Evolutionary conservation across 345 rosid species (phyloP).

Genomic region (Dipteronia dyeriana): DNA sequence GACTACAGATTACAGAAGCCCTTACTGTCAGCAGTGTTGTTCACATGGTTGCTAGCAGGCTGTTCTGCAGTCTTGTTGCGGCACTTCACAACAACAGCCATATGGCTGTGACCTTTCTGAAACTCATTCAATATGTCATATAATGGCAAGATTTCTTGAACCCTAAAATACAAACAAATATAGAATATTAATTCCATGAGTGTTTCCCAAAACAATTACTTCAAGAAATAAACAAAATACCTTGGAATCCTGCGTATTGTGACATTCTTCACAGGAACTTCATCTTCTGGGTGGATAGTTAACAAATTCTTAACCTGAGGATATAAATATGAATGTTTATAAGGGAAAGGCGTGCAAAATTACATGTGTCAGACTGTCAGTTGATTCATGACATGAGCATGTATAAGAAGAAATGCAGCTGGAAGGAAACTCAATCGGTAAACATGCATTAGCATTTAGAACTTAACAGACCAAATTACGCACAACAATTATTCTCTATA

Average conservation of each 20-base stretch:
- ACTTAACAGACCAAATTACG: neutral
- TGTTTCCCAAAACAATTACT: slow-evolving; percentile 5
- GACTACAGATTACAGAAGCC: neutral
- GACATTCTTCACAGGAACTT: slow-evolving; percentile 75
- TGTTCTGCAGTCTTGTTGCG: slow-evolving; percentile 37
- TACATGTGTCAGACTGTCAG: neutral
- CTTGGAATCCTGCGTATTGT: slow-evolving; percentile 92
- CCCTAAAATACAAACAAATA: slow-evolving; percentile 41
- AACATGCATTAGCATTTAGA: neutral
- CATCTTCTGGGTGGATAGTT: slow-evolving; percentile 81
- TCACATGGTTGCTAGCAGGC: slow-evolving; percentile 17
- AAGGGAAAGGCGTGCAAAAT: neutral
- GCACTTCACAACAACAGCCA: slow-evolving; percentile 86
- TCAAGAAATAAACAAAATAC: slow-evolving; percentile 36
- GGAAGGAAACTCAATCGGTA: neutral
- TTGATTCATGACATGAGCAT: neutral
- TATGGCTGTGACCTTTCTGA: slow-evolving; percentile 99
- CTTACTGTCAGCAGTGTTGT: slow-evolving; percentile 39
- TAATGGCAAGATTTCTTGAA: slow-evolving; percentile 76
- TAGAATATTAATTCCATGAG: slow-evolving; percentile 4
- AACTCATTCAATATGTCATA: slow-evolving; percentile 98
- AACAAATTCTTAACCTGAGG: slow-evolving; percentile 80
- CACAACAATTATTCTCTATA: neutral
- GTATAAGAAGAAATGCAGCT: neutral
- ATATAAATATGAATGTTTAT: neutral